Conservation (phyloP, 352 stramenopile species). For the Globisporangium yorkense region DNA sequence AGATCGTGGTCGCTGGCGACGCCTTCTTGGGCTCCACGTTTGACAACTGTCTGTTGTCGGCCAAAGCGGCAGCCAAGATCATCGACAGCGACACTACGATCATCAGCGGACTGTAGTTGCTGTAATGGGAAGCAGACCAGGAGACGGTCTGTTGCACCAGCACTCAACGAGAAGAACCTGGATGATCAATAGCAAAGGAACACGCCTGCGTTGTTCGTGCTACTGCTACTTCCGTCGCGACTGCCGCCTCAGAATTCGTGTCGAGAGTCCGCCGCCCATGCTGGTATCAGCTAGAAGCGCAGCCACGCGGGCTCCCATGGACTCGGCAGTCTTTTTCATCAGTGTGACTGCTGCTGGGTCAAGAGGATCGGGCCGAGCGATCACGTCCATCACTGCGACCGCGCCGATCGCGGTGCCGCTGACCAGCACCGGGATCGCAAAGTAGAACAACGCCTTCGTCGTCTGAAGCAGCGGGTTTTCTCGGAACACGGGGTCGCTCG, state of each 20-base stretch:
- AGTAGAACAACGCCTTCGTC: conserved; percentile 19
- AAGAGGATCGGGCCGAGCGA: conserved; percentile 1
- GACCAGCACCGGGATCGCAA: conserved; percentile 11
- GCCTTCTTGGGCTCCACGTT: conserved; percentile 64
- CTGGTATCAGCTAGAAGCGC: background rate
- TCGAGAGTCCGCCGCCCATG: background rate
- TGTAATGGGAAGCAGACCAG: background rate
- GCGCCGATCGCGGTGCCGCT: conserved; percentile 15
- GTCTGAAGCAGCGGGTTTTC: conserved; percentile 22
- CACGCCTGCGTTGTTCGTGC: background rate
- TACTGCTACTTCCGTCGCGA: background rate
- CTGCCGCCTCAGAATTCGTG: conserved; percentile 5
- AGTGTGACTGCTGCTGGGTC: background rate
- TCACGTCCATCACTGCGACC: conserved; percentile 16
- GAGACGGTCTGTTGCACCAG: too few relatives aligned
- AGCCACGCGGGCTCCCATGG: conserved; percentile 6
- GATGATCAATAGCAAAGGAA: background rate
- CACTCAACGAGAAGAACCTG: background rate
- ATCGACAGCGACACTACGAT: conserved; percentile 10
- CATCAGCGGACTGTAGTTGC: conserved; percentile 30
- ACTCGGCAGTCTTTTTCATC: conserved; percentile 6
- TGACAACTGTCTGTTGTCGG: conserved; percentile 65
- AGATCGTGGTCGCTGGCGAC: conserved; percentile 60
- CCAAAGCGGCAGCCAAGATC: conserved; percentile 32
- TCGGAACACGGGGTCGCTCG: conserved; percentile 7